Conservation (phyloP, 139 green algal species). For the Bryopsis sp. region DNA sequence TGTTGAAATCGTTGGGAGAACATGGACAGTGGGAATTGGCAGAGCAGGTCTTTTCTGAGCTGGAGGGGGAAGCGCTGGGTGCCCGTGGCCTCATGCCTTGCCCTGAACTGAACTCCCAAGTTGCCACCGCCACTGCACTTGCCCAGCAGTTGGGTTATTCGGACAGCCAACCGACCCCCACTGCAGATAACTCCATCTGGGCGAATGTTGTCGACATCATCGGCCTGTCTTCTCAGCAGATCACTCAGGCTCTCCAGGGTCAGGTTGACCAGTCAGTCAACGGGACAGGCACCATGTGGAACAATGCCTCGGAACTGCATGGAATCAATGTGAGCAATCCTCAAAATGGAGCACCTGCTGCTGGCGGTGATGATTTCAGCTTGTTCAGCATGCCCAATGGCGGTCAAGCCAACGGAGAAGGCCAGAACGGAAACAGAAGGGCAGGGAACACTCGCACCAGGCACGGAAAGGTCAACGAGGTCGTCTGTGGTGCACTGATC, state of each 20-base stretch:
- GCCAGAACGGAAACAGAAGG: neutral
- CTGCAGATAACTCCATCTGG: too few species aligned
- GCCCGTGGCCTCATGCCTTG: too few species aligned
- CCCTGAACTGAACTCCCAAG: neutral
- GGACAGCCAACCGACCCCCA: neutral
- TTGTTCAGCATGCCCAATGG: neutral
- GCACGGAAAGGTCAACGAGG: constrained; percentile 54
- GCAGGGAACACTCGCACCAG: neutral
- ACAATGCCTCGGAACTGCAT: neutral
- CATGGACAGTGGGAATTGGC: constrained; percentile 68
- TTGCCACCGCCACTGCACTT: too few species aligned
- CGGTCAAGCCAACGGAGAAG: neutral
- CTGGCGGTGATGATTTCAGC: too few species aligned
- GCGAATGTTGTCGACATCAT: neutral
- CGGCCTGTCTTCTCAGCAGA: neutral
- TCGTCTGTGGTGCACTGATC: constrained; percentile 77
- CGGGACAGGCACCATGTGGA: too few species aligned
- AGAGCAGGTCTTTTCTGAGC: constrained; percentile 59
- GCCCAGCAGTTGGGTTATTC: neutral
- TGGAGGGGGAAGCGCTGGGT: constrained; percentile 55
- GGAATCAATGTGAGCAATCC: neutral
- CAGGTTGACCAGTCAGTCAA: too few species aligned
- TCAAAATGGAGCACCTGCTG: neutral
- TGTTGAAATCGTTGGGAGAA: constrained; percentile 70
- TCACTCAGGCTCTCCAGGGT: neutral